A percentile compares a stretch with the other conserved stretches of the same genome.
Conservation (phyloP, 495 filamentous ascomycete genomes). For the Haplographium delicatum region DNA sequence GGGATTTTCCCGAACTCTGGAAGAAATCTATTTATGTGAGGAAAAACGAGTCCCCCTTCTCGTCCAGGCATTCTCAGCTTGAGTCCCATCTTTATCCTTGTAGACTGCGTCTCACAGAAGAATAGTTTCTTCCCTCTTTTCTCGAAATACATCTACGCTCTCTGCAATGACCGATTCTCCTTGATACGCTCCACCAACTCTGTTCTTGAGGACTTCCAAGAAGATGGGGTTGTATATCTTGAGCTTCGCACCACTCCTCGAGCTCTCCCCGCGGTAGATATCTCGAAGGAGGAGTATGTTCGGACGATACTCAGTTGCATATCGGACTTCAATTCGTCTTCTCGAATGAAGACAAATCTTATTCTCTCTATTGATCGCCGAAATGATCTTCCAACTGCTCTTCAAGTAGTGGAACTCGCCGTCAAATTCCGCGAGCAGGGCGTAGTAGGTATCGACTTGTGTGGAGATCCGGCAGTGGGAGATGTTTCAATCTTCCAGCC, state of each 20-base stretch:
- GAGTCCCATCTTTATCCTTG: conserved; percentile 4
- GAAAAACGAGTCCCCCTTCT: no score
- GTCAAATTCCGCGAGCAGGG: conserved; percentile 45
- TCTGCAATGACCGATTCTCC: conserved; percentile 54
- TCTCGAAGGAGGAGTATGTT: conserved; percentile 62
- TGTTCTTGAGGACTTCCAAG: conserved; percentile 65
- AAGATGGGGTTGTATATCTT: conserved; percentile 71
- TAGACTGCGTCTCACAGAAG: conserved; percentile 1
- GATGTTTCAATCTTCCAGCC: conserved; percentile 51
- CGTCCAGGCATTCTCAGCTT: no score
- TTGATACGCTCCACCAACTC: conserved; percentile 58
- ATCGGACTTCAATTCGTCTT: conserved; percentile 34
- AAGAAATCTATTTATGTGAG: no score
- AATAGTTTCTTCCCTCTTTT: conserved; percentile 73
- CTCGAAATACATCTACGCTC: conserved; percentile 69
- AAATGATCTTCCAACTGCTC: conserved; percentile 50
- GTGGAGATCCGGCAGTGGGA: conserved; percentile 66
- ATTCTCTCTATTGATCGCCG: conserved; percentile 75
- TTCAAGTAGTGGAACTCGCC: conserved; percentile 58
- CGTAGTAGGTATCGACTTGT: conserved; percentile 76
- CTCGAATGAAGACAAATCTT: conserved; percentile 50
- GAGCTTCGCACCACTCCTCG: conserved; percentile 81
- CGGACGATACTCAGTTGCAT: conserved; percentile 58
- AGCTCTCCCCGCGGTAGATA: conserved; percentile 40
- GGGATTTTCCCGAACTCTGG: background rate